A percentile compares a stretch with the other conserved stretches of the same genome.
phyloP scores from a whole-genome alignment of 345 rosid genomes.

The Microcos paniculata region DNA sequence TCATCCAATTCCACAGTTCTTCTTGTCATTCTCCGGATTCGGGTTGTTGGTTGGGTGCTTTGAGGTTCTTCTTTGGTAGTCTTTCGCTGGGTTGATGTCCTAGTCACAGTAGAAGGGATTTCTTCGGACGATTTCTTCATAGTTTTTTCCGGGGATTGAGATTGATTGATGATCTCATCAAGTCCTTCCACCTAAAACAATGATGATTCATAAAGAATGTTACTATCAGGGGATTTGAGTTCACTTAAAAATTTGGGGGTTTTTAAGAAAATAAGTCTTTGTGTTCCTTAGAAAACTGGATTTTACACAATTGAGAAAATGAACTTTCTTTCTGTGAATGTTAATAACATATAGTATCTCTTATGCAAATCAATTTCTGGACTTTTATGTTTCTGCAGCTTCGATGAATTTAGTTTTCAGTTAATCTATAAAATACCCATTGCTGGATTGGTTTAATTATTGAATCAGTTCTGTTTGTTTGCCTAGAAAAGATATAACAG shows the following conservation, averaged over 20 bases:
- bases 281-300: too few relatives aligned
- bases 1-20: conserved; percentile 36
- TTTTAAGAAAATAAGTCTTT: background rate
- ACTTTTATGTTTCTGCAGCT: background rate
- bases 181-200: conserved; percentile 73
- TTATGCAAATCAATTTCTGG: background rate
- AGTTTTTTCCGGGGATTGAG: conserved; percentile 37
- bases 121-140: conserved; percentile 23
- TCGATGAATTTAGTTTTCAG: background rate
- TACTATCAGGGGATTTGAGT: background rate
- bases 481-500: background rate
- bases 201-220: conserved; percentile 1
- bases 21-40: conserved; percentile 43
- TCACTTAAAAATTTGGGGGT: too few relatives aligned
- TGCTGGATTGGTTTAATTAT: background rate
- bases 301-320: too few relatives aligned
- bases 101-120: conserved; percentile 38
- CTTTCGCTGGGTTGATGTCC: conserved; percentile 55
- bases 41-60: conserved; percentile 37
- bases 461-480: background rate
- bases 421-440: background rate
- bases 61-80: conserved; percentile 39
- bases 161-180: conserved; percentile 50
- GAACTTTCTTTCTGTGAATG: background rate
- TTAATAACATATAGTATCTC: background rate